Base-by-base conservation (phyloP, 805 yeast species). In the Ogataea philodendri region DNA sequence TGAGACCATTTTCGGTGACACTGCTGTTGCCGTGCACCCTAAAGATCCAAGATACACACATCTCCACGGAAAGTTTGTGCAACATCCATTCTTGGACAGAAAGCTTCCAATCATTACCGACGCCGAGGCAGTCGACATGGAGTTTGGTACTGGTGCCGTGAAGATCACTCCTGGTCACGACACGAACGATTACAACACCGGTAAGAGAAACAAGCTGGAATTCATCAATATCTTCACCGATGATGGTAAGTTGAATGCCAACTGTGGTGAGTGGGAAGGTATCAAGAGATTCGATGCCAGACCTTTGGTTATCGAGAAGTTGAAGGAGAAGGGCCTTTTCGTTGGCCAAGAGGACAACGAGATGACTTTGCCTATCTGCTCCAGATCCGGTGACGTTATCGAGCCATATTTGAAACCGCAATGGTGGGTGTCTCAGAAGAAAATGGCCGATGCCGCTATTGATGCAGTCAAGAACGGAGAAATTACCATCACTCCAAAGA, bases 131-230 rank as follows among this genome's bases (percentile, higher is more conserved):
- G 98, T 93, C 47, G 98, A 93, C 64, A 93, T 93, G 97, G 95
- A 85, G 63, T 93, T 93, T 52, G 98, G 98, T 74, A 93, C 98
- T 45, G 98, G 98, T 81, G 98, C 98, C 31, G 98, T 93, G 45
- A 93, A 93, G 68, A 93, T 93, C 60, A 93, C 98, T 9, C 98
- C 98, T 42, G 97, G 96, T 27, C 98, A 93, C 65, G 98, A 93
- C 67, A 84, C 80, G 55, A 93, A 93, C 74, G 98, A 93, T 86
- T 88, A 86, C 74, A 74, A 71, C 58, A 87, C 96, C 36, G 98
- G 98, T 70, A 89, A 85, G 69, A 88, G 98, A 69, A 85, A 87
- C 63, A 70, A 77, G 56, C 73, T 93, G 54, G 96, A 87, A 60
- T 77, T 87, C 55, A 74, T 93, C 66, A 89, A 87, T 66, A 88